Conservation (phyloP, 78 protist species). For the Dictyostelium brefeldianum region DNA sequence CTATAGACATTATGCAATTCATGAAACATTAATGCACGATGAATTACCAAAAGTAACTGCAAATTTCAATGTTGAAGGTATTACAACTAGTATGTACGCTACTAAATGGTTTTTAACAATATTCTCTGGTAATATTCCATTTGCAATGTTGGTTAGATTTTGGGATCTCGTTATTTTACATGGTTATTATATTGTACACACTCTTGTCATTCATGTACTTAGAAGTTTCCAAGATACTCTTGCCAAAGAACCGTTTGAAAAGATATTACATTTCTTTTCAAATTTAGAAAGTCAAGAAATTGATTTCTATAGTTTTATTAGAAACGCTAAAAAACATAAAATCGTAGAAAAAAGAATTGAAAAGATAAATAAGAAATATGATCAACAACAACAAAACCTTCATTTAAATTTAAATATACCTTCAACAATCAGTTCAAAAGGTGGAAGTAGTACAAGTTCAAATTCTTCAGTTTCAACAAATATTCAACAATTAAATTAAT, state of each 20-base stretch:
- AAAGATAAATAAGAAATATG: conserved; percentile 38
- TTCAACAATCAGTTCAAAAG: background rate
- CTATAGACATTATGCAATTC: conserved; percentile 68
- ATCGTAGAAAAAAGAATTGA: conserved; percentile 41
- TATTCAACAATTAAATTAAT: conserved; percentile 1
- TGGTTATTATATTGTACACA: conserved; percentile 77
- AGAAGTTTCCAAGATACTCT: conserved; percentile 27
- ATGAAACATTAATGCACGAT: conserved; percentile 38
- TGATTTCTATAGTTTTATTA: conserved; percentile 26
- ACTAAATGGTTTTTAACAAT: conserved; percentile 86
- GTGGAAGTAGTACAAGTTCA: background rate
- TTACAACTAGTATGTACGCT: conserved; percentile 58
- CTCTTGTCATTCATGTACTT: conserved; percentile 25
- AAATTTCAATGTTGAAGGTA: conserved; percentile 43
- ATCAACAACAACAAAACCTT: conserved; percentile 40
- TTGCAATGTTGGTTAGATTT: conserved; percentile 66
- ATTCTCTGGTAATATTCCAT: conserved; percentile 73
- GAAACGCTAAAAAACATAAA: conserved; percentile 28
- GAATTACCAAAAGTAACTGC: conserved; percentile 38
- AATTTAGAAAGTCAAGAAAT: conserved; percentile 33
- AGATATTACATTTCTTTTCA: conserved; percentile 41
- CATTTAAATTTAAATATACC: background rate
- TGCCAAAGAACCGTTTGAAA: conserved; percentile 42
- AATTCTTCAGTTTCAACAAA: background rate
- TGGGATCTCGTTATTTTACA: conserved; percentile 82